A percentile compares a stretch with the other conserved stretches of the same genome.
Conservation (phyloP, 352 stramenopile species). For the Pythium scleroteichum region DNA sequence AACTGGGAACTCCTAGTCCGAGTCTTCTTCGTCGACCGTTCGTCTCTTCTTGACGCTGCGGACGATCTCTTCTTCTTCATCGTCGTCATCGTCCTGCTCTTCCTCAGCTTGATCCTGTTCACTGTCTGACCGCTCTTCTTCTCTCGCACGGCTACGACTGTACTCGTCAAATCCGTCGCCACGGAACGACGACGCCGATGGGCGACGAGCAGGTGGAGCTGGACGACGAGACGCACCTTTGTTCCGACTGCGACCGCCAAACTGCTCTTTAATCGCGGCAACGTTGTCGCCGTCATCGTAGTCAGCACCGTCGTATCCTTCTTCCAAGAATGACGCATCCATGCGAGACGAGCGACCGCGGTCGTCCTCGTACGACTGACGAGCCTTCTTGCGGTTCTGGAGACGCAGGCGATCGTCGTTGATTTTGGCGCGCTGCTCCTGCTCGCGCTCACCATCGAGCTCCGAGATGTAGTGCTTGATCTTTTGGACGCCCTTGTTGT, state of each 20-base stretch:
- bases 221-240: slow-evolving; percentile 33
- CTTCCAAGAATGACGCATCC: slow-evolving; percentile 82
- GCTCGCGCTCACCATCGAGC: slow-evolving; percentile 76
- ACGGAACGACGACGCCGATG: slow-evolving; percentile 39
- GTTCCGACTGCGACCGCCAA: slow-evolving; percentile 43
- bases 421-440: slow-evolving; percentile 86
- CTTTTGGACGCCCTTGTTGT: slow-evolving; percentile 88
- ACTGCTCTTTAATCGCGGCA: slow-evolving; percentile 85
- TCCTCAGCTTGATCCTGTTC: slow-evolving; percentile 48
- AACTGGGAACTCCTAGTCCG: slow-evolving; percentile 41
- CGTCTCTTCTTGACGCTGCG: slow-evolving; percentile 76
- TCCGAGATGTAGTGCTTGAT: slow-evolving; percentile 88
- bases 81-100: slow-evolving; percentile 70
- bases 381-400: slow-evolving; percentile 85
- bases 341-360: slow-evolving; percentile 72
- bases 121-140: slow-evolving; percentile 72
- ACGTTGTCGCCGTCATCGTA: slow-evolving; percentile 87
- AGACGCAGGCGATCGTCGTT: slow-evolving; percentile 81
- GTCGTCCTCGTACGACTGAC: slow-evolving; percentile 80
- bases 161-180: slow-evolving; percentile 85
- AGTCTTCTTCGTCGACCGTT: slow-evolving; percentile 82
- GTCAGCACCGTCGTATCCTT: slow-evolving; percentile 72
- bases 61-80: slow-evolving; percentile 79
- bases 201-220: slow-evolving; percentile 35
- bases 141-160: slow-evolving; percentile 44